Base-by-base conservation (phyloP, 2,329 filamentous ascomycete genomes). In the Hymenotorrendiella dingleyae region DNA sequence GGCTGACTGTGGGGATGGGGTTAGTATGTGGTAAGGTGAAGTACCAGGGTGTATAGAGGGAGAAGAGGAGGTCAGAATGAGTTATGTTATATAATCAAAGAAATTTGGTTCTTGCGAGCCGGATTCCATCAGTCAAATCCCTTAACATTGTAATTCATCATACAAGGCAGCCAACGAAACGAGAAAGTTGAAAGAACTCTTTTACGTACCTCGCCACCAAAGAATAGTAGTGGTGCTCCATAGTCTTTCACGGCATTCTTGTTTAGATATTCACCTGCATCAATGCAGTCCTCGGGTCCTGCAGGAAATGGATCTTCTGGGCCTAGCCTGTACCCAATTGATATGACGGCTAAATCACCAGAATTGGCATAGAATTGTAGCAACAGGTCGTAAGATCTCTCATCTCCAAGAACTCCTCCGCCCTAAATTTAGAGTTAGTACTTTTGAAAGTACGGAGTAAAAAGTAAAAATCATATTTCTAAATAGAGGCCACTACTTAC, bases 231-330 rank as follows among this genome's bases (percentile, higher is more conserved):
- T 2, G 62, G 58, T 0, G 58, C 64, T 8, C 70, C 70, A 50
- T 65, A 72, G 4, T 64, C 50, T 6, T 49, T 48, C 45, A 67
- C 56, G 0, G 67, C 66, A 45, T 74, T 64, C 40, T 73, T 67
- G 20, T 74, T 58, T 2, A 80, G 62, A 58, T 72, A 74, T 45
- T 74, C 69, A 0, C 67, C 76, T 4, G 67, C 73, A 54, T 80
- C 76, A 52, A 71, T 69, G 59, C 74, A 77, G 56, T 81, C 78
- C 40, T 80, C 65, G 4, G 69, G 67, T 0, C 66, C 71, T 0
- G 66, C 67, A 0, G 78, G 77, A 55, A 69, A 80, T 0, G 75
- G 73, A 50, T 79, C 46, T 54, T 82, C 76, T 0, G 78, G 78
- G 0, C 76, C 76, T 14, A 78, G 67, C 21, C 78, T 67, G 55